Evolutionary conservation across 805 yeast genomes (phyloP).

Genomic region (Barnettozyma wickerhamii): DNA sequence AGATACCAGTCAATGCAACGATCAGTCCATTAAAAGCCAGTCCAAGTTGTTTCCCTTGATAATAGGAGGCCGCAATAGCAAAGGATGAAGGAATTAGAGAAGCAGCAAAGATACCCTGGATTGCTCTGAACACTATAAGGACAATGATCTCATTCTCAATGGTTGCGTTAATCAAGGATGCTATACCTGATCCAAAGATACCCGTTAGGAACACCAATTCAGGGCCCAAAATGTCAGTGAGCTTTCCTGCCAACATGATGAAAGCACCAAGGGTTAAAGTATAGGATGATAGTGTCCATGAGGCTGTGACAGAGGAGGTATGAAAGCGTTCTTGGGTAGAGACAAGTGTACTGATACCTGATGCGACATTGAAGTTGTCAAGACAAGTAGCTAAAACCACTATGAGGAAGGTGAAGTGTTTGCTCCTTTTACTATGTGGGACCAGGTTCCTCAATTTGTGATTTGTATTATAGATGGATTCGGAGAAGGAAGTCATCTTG

Average conservation of each 20-base stretch:
- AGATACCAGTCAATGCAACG: constrained; percentile 25
- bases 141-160: constrained; percentile 31
- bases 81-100: constrained; percentile 35
- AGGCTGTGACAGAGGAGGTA: constrained; percentile 15
- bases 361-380: constrained; percentile 6
- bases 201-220: constrained; percentile 28
- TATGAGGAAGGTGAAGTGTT: neutral
- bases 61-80: constrained; percentile 30
- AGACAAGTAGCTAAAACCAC: constrained; percentile 2
- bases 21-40: constrained; percentile 26
- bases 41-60: constrained; percentile 26
- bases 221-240: constrained; percentile 39
- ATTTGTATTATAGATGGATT: too few species aligned
- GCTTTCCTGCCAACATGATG: constrained; percentile 38
- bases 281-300: constrained; percentile 42
- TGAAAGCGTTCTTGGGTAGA: constrained; percentile 4
- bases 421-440: neutral
- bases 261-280: constrained; percentile 42
- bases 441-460: neutral
- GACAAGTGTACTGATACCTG: constrained; percentile 3
- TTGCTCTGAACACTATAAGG: constrained; percentile 38
- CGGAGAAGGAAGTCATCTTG: too few species aligned
- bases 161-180: constrained; percentile 32
- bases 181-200: constrained; percentile 21
- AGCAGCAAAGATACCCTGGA: constrained; percentile 43